phyloP scores from a whole-genome alignment of 495 filamentous ascomycete genomes.

The Terfezia boudieri region DNA sequence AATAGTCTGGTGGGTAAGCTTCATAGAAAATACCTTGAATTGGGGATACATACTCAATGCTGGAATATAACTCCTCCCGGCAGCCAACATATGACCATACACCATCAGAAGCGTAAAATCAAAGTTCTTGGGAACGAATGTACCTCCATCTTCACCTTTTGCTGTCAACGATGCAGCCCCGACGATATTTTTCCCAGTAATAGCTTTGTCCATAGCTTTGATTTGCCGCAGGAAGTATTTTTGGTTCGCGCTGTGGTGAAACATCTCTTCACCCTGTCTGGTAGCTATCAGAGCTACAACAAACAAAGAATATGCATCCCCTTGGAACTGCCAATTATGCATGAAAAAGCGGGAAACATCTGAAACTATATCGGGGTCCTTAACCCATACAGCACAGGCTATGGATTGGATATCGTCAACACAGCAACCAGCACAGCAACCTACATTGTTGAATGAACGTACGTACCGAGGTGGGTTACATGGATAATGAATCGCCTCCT shows the following conservation, averaged over 20 bases:
- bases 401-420: background rate
- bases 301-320: constrained; percentile 66
- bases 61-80: constrained; percentile 51
- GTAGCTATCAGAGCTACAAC: constrained; percentile 12
- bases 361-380: constrained; percentile 57
- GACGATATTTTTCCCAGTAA: constrained; percentile 12
- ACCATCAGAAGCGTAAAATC: constrained; percentile 61
- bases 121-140: constrained; percentile 25
- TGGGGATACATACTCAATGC: constrained; percentile 38
- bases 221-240: constrained; percentile 80
- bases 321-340: constrained; percentile 60
- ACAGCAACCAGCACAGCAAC: no score
- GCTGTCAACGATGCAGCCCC: constrained; percentile 22
- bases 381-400: constrained; percentile 59
- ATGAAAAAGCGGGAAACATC: constrained; percentile 60
- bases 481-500: constrained; percentile 49
- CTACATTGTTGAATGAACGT: background rate
- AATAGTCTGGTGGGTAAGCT: constrained; percentile 38
- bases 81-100: constrained; percentile 71
- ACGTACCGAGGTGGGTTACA: constrained; percentile 54
- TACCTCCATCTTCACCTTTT: constrained; percentile 11
- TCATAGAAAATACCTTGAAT: no score
- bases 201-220: constrained; percentile 56
- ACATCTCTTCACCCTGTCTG: constrained; percentile 20
- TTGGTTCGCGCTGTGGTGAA: constrained; percentile 41